Base-by-base conservation (phyloP, 768 basidiomycete species). In the Mycena galericulata region DNA sequence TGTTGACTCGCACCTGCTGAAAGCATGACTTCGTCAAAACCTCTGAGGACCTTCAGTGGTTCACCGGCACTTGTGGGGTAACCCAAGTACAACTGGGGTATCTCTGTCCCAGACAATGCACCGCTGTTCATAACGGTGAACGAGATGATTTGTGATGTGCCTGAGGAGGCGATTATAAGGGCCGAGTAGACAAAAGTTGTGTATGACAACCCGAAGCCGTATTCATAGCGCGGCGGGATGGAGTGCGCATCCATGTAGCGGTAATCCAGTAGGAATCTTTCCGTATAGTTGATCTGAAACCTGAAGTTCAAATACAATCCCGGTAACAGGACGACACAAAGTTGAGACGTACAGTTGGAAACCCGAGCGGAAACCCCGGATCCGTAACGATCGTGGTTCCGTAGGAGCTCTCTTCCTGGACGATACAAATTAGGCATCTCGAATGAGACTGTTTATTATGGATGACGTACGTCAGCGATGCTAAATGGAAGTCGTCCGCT, bases 191-290 rank as follows among this genome's bases (percentile, higher is more conserved):
- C 75, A 75, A 94, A 95, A 0, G 84, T 87, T 43, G 93, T 92
- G 78, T 94, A 95, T 2, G 87, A 89, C 9, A 94, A 81, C 1
- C 92, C 92, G 75, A 87, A 92, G 5, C 92, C 92, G 76, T 92
- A 94, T 70, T 89, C 86, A 73, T 82, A 91, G 53, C 87, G 84
- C 0, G 89, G 89, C 0, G 73, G 74, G 59, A 90, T 86, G 66
- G 76, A 77, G 36, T 87, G 77, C 17, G 80, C 79, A 54, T 89
- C 88, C 81, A 91, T 89, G 77, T 87, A 86, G 9, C 89, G 84
- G 74, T 93, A 92, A 73, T 92, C 92, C 58, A 93, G 83, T 26
- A 87, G 75, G 24, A 87, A 79, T 36, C 81, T 81, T 75, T 95
- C 94, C 0, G 79, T 86, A 73, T 94, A 95, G 53, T 87, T 77